Base-by-base conservation (phyloP, 495 filamentous ascomycete species). In the Jackrogersella multiformis region DNA sequence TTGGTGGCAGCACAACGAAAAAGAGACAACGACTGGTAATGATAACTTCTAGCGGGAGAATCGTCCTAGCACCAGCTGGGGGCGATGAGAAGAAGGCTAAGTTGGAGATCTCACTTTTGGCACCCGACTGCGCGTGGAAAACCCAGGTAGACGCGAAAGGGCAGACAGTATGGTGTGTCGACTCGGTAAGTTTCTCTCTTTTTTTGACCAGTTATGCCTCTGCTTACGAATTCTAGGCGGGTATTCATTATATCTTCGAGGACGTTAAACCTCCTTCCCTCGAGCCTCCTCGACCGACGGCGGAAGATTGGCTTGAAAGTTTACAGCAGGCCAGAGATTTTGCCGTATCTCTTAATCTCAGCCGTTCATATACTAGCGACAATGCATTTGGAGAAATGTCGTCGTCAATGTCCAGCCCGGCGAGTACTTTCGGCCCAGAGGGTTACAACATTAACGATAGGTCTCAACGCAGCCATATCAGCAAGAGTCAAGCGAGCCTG, bases 31-130 rank as follows among this genome's bases (percentile, higher is more conserved):
- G 96, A 34, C 78, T 98, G 53, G 95, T 98, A 9, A 97, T 99
- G 91, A 86, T 99, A 61, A 99, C 96, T 4, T 95, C 92, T 1
- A 90, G 89, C 66, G 96, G 88, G 16, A 88, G 94, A 35, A 88
- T 98, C 45, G 89, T 99, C 53, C 80, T 99, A 71, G 92, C 91
- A 7, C 92, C 94, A n/a, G 87, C 95, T 23, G 93, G 93, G 1
- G 94, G 95, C 0, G 95, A 97, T 64, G 94, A 98, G 72, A 99
- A 99, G 80, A 93, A 94, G 74, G 84, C 92, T 32, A 99, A 99
- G 75, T 80, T 90, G 62, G 95, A 98, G 69, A 88, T 98, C 39
- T 90, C 91, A 30, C 81, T 98, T 28, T 81, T 96, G 12, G 81
- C 81, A 1, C 78, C 89, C 0, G 93, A 90, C 57, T 92, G 87